These are phyloP conservation scores for Aphanomyces stellatus DNA, from an alignment of 352 stramenopile genomes.

Conservation along the genomic window DNA sequence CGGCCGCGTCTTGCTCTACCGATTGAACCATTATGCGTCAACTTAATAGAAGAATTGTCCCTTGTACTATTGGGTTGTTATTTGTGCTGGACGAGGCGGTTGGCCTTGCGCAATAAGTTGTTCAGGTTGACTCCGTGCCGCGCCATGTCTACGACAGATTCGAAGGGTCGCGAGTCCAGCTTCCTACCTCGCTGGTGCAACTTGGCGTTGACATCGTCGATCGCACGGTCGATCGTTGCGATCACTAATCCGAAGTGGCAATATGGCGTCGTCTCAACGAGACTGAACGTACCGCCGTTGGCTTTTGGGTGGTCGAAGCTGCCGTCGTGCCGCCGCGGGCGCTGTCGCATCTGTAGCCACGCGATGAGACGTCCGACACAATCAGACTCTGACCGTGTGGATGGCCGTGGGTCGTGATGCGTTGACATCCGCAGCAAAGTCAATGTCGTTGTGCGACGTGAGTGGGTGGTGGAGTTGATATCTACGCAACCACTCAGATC, in stretches of 20 bases:
- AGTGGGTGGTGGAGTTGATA: constrained; percentile 72
- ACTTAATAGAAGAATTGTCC: constrained; percentile 36
- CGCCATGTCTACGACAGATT: not conserved
- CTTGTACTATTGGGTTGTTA: not conserved
- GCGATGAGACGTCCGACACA: too few relatives aligned
- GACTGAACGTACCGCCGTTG: not conserved
- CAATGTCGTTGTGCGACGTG: constrained; percentile 66
- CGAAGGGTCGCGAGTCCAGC: too few relatives aligned
- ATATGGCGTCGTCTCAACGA: not conserved
- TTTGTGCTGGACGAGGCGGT: not conserved
- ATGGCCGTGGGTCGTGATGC: constrained; percentile 1
- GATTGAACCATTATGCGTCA: constrained; percentile 90
- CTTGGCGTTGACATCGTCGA: constrained; percentile 52
- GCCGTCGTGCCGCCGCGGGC: not conserved
- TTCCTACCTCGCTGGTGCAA: constrained; percentile 40
- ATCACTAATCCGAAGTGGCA: constrained; percentile 10
- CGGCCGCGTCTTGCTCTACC: constrained; percentile 95
- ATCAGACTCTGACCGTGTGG: too few relatives aligned
- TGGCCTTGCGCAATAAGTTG: constrained; percentile 5
- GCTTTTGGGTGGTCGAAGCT: not conserved
- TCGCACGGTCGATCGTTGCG: constrained; percentile 22
- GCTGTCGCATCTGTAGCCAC: not conserved
- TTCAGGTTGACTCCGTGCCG: too few relatives aligned
- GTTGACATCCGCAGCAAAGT: constrained; percentile 28
- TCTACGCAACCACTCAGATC: constrained; percentile 18